Evolutionary conservation across 805 yeast genomes (phyloP), one percentile per base, ranked within the genome.

Genomic region (Metschnikowia similis): DNA sequence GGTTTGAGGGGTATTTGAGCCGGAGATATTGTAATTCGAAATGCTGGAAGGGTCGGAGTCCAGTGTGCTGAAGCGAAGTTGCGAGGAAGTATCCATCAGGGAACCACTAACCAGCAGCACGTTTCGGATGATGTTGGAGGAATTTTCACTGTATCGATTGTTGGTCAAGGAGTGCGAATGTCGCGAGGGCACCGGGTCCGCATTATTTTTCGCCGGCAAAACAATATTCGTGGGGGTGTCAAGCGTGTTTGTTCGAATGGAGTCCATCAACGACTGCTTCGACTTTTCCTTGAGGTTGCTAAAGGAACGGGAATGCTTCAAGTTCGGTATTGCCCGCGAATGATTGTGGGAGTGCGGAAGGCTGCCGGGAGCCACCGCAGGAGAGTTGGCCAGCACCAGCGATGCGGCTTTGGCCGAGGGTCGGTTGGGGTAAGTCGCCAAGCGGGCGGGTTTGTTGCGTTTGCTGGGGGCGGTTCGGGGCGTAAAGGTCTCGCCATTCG

Each of bases 401-500:
- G 65, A 54, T 13, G 42, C 39, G 10, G 47, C 21, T 10, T 52
- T 49, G 4, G 55, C 50, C 26, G 45, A 27, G 8, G 44, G 41
- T 21, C 46, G 44, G 26, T 40, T 37, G 34, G 27, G 31, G 38
- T 46, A 47, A 51, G 45, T 35, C 50, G 37, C 46, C 41, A 64
- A 51, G 55, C 67, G 71, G 37, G 57, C 56, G 7, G 80, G 80
- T 46, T 72, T 66, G 30, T 66, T 57, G 48, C 78, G 63, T 42
- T 66, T 70, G n/a, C 66, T 50, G 1, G 77, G 77, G 10, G 69
- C 66, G 40, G 59, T 62, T 36, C 82, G 59, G 1, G 82, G 82
- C 34, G 76, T 63, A 59, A 78, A 79, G 2, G 77, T 69, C 56
- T 79, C 83, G 44, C 83, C 83, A 58, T 79, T 78, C 13, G 82